Evolutionary conservation across 768 basidiomycete genomes (phyloP).

Genomic region (Termitomyces sp.): DNA sequence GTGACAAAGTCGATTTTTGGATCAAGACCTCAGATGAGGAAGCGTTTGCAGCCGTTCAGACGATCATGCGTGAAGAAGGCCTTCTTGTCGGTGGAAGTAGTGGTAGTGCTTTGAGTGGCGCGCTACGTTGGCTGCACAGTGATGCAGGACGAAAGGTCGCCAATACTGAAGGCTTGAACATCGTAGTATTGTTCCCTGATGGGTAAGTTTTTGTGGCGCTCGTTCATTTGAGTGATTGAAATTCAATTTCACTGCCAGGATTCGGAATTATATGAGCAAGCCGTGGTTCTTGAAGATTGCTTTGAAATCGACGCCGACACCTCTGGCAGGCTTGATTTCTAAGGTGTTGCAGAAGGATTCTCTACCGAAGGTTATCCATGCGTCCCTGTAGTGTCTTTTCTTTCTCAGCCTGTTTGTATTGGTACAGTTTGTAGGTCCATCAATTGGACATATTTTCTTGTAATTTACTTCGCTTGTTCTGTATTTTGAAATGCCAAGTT

Average conservation of each 20-base stretch:
- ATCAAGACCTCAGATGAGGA: constrained; percentile 81
- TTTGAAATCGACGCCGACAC: constrained; percentile 47
- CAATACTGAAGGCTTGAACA: constrained; percentile 70
- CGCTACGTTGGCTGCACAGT: constrained; percentile 71
- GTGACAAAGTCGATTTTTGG: constrained; percentile 72
- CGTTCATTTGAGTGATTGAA: not conserved
- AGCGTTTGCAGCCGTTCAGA: constrained; percentile 68
- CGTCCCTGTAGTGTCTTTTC: not conserved
- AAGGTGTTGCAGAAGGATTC: constrained; percentile 17
- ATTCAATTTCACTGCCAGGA: constrained; percentile 34
- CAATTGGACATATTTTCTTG: not conserved
- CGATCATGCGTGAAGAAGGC: constrained; percentile 80
- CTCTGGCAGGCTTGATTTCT: constrained; percentile 45
- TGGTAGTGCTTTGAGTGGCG: constrained; percentile 78
- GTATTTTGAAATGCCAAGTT: too few relatives aligned
- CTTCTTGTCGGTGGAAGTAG: constrained; percentile 92
- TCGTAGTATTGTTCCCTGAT: constrained; percentile 86
- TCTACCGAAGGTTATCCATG: not conserved
- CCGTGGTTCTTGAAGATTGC: constrained; percentile 82
- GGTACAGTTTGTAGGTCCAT: too few relatives aligned
- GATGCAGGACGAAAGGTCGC: constrained; percentile 61
- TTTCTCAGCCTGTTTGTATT: too few relatives aligned
- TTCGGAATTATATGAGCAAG: constrained; percentile 94
- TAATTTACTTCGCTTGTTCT: not conserved
- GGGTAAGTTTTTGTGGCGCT: constrained; percentile 50